Conservation (phyloP, 345 rosid species). For the Bruguiera gymnorhiza region DNA sequence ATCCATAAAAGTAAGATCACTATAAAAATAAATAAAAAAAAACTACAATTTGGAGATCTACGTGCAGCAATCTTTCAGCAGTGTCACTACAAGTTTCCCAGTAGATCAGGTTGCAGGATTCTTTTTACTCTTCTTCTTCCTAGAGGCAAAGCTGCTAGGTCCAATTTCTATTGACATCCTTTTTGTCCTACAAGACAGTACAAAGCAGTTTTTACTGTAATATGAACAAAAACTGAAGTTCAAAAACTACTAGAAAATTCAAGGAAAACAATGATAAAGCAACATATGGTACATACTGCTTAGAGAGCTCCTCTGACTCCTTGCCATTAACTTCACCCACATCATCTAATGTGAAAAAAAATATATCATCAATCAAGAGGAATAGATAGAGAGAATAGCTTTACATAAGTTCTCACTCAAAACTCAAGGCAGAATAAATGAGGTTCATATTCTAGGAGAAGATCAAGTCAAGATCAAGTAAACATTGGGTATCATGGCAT, state of each 20-base stretch:
- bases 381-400: background rate
- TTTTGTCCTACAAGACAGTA: slow-evolving; percentile 55
- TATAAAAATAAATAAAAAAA: too few species aligned
- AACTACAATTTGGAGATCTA: too few species aligned
- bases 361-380: slow-evolving; percentile 2
- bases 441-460: background rate
- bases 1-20: too few species aligned
- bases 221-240: background rate
- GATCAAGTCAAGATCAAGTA: background rate
- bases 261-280: background rate
- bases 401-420: background rate
- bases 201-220: background rate
- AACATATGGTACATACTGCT: slow-evolving; percentile 29
- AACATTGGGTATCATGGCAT: background rate
- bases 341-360: slow-evolving; percentile 16
- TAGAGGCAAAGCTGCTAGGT: slow-evolving; percentile 58
- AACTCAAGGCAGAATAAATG: background rate
- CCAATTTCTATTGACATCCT: slow-evolving; percentile 74
- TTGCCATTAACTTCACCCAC: slow-evolving; percentile 33
- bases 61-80: too few species aligned
- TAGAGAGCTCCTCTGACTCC: slow-evolving; percentile 58
- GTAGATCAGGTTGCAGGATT: slow-evolving; percentile 6
- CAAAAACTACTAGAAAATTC: background rate
- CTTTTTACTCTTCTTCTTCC: slow-evolving; percentile 76
- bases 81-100: background rate